Base-by-base conservation (phyloP, 805 yeast genomes). In the Suhomyces xylopsoci region DNA sequence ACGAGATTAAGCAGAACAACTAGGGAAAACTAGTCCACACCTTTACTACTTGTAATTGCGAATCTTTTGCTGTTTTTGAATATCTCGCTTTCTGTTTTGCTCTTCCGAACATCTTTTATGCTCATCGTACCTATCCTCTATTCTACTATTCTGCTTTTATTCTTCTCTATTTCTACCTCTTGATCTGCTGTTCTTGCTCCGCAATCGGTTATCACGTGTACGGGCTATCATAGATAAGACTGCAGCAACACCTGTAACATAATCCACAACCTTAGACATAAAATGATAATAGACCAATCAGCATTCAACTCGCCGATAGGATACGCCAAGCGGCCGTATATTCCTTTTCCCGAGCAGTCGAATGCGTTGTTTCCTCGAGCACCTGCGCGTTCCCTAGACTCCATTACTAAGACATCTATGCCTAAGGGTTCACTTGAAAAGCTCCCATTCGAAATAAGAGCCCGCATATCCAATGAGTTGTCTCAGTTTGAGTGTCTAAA, bases 401-500 rank as follows among this genome's bases (percentile, higher is more conserved):
- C 24, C 22, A 17, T 38, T 17, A 17, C 22, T 38, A 19, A 38
- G 24, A 9, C 14, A 10, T 15, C 42, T 46, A 46, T 44, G 42
- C 14, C n/a, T 4, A 8, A 17, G 3, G 42, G 42, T 24, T 22
- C 54, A 9, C 52, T 73, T 3, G 71, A 67, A 24, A 60, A 50
- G 47, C 64, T 77, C 0, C 80, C 81, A 1, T 60, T 62, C 25
- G 81, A 77, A 53, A 54, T 77, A 12, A 60, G 71, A 7, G 46
- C 62, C 22, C 48, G 53, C 30, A 68, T 77, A 5, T 64, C 74
- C n/a, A 61, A 67, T 28, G 54, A 63, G 10, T 57, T 76, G 22
- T 59, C 73, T 3, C 81, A 77, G 57, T 65, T 67, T 49, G 80
- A 75, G 51, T 62, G 73, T 26, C 50, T 73, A 5, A 68, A 54